A percentile compares a stretch with the other conserved stretches of the same genome.
phyloP scores from a whole-genome alignment of 2,329 filamentous ascomycete genomes.

The Graphiopsis chlorocephala region DNA sequence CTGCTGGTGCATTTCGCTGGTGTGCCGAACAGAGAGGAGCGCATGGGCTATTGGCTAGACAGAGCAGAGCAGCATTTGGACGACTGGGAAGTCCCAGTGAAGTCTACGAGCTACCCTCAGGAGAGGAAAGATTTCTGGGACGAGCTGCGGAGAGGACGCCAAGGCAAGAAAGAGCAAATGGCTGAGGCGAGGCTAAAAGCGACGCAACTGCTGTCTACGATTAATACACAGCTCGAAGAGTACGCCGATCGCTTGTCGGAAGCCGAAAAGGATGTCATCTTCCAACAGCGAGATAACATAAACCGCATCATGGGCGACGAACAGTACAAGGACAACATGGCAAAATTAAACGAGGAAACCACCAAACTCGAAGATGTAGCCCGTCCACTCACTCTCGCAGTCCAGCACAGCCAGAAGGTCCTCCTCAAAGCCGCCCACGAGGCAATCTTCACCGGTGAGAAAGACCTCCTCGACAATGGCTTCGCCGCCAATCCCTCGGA shows the following conservation, averaged over 20 bases:
- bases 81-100: slow-evolving; percentile 40
- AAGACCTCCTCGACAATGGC: slow-evolving; percentile 28
- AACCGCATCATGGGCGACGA: slow-evolving; percentile 26
- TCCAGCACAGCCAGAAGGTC: slow-evolving; percentile 28
- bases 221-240: slow-evolving; percentile 27
- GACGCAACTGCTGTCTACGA: slow-evolving; percentile 25
- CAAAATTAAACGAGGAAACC: slow-evolving; percentile 23
- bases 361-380: slow-evolving; percentile 23
- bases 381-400: slow-evolving; percentile 26
- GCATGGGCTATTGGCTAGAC: slow-evolving; percentile 40
- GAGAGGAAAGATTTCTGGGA: slow-evolving; percentile 39
- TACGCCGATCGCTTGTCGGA: slow-evolving; percentile 31
- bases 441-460: slow-evolving; percentile 36
- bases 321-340: slow-evolving; percentile 21
- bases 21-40: slow-evolving; percentile 32
- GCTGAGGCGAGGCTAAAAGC: slow-evolving; percentile 25
- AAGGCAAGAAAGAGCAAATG: slow-evolving; percentile 24
- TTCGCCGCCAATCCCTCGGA: slow-evolving; percentile 7
- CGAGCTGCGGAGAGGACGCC: slow-evolving; percentile 29
- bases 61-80: slow-evolving; percentile 38
- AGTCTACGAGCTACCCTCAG: slow-evolving; percentile 36
- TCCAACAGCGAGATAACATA: slow-evolving; percentile 27
- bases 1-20: slow-evolving; percentile 46
- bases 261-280: slow-evolving; percentile 28
- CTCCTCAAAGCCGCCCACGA: slow-evolving; percentile 35